Evolutionary conservation across 495 filamentous ascomycete genomes (phyloP), one percentile per base, ranked within the genome.

Genomic region (Aspergillus carlsbadensis): DNA sequence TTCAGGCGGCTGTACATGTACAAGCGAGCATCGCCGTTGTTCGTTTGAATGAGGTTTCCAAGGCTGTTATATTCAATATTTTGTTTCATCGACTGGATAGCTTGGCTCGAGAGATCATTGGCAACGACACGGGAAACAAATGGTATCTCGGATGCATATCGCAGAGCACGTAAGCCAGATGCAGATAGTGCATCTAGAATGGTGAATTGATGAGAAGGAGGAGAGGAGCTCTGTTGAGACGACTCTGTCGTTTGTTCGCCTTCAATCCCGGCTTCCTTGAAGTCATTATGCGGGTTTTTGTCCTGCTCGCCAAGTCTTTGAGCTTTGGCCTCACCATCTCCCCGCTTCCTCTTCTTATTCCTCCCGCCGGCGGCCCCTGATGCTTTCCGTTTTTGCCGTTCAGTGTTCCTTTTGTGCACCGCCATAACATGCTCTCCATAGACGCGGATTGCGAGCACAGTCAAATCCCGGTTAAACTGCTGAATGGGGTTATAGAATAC

Each of bases 401-500:
- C 74, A 58, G 61, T 59, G 57, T 65, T 70, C 48, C 67, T 53
- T 52, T 67, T 72, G 55, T 65, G 73, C 47, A 59, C n/a, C 31
- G 70, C 78, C 13, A 88, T 49, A 13, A 81, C 66, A 56, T 91
- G 84, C 50, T 94, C 85, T 0, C 86, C 89, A 74, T 89, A 96
- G 0, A 86, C 85, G 64, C 86, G 87, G 63, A 98, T 95, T 15
- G 92, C 89, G 18, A 98, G 80, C 29, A 97, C 88, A 64, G 90
- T 96, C 61, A 98, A 74, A 72, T 98, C 94, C 10, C 94, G 84
- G 74, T 98, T 98, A 78, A 96, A 98, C 70, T 98, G 95, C 66
- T 98, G 95, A 39, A 98, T 96, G 0, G 94, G 93, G 60, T 98
- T 98, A 76, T 98, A 98, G 68, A 98, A 98, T 22, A 98, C 95